These are phyloP conservation scores for Backusella morwellensis DNA, from an alignment of 192 early-diverging fungal species.

Conservation along the genomic window DNA sequence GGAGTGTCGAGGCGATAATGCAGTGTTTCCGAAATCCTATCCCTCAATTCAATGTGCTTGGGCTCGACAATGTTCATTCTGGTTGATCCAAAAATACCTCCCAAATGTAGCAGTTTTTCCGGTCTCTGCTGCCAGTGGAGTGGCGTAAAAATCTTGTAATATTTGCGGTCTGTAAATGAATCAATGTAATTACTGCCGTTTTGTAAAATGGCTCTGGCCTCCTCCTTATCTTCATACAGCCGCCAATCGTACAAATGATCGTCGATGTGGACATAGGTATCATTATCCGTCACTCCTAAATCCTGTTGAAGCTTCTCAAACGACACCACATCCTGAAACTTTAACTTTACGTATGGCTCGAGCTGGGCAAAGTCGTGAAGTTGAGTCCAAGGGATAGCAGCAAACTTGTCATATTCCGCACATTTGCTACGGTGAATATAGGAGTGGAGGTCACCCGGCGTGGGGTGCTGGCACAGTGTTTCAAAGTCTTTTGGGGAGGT, in stretches of 20 bases:
- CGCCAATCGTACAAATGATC: slow-evolving; percentile 44
- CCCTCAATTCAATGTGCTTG: slow-evolving; percentile 35
- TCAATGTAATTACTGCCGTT: slow-evolving; percentile 18
- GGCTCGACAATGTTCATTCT: slow-evolving; percentile 36
- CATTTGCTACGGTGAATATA: slow-evolving; percentile 34
- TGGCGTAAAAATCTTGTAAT: slow-evolving; percentile 18
- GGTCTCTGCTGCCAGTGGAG: slow-evolving; percentile 22
- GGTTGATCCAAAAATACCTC: slow-evolving; percentile 42
- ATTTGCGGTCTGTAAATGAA: slow-evolving; percentile 17
- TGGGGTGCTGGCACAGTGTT: neutral
- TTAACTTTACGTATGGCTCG: slow-evolving; percentile 14
- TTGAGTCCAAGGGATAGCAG: slow-evolving; percentile 25
- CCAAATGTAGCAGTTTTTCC: slow-evolving; percentile 47
- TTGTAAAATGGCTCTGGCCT: neutral
- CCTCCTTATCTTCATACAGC: slow-evolving; percentile 45
- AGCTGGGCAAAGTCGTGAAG: slow-evolving; percentile 20
- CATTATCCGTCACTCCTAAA: slow-evolving; percentile 21
- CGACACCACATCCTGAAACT: slow-evolving; percentile 6
- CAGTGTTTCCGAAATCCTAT: slow-evolving; percentile 36
- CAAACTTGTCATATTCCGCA: slow-evolving; percentile 21
- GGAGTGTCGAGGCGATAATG: slow-evolving; percentile 40
- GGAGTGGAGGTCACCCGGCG: slow-evolving; percentile 9
- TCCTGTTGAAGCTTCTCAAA: slow-evolving; percentile 3
- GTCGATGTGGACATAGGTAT: slow-evolving; percentile 41
- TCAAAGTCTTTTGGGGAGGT: slow-evolving; percentile 38